A percentile compares a stretch with the other conserved stretches of the same genome.
phyloP scores from a whole-genome alignment of 169 alveolate species.

The Condylostoma magnum region DNA sequence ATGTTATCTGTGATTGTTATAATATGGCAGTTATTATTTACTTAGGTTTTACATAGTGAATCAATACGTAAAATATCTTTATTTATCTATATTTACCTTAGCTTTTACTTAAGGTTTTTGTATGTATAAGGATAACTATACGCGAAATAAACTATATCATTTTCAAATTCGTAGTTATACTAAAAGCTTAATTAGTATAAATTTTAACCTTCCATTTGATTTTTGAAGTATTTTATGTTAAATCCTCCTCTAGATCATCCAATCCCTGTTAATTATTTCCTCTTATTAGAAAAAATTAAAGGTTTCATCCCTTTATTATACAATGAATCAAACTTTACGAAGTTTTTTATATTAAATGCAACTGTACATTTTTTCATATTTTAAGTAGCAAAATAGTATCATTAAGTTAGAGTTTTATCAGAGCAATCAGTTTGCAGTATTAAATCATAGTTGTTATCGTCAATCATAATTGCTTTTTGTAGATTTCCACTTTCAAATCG shows the following conservation, averaged over 20 bases:
- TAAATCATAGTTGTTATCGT: no score
- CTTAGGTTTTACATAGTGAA: slow-evolving; percentile 75
- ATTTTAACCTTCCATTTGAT: background rate
- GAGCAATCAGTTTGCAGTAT: no score
- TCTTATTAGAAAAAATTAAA: slow-evolving; percentile 44
- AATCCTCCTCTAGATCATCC: slow-evolving; percentile 46
- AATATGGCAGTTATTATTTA: slow-evolving; percentile 79
- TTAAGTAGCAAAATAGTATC: no score
- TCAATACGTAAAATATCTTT: background rate
- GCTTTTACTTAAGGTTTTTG: slow-evolving; percentile 49
- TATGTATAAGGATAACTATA: slow-evolving; percentile 80
- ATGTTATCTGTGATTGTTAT: slow-evolving; percentile 46
- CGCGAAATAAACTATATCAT: slow-evolving; percentile 79
- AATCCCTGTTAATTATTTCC: slow-evolving; percentile 36
- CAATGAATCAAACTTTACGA: slow-evolving; percentile 69
- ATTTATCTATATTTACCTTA: slow-evolving; percentile 29
- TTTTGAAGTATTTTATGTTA: background rate
- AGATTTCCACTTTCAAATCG: no score
- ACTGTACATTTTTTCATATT: no score
- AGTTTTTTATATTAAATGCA: slow-evolving; percentile 61
- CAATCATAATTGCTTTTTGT: no score
- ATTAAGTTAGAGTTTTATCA: no score
- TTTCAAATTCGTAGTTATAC: slow-evolving; percentile 54
- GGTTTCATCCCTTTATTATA: slow-evolving; percentile 85
- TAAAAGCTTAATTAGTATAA: slow-evolving; percentile 67